Base-by-base conservation (phyloP, 805 yeast species). In the Cyberlindnera veronae region DNA sequence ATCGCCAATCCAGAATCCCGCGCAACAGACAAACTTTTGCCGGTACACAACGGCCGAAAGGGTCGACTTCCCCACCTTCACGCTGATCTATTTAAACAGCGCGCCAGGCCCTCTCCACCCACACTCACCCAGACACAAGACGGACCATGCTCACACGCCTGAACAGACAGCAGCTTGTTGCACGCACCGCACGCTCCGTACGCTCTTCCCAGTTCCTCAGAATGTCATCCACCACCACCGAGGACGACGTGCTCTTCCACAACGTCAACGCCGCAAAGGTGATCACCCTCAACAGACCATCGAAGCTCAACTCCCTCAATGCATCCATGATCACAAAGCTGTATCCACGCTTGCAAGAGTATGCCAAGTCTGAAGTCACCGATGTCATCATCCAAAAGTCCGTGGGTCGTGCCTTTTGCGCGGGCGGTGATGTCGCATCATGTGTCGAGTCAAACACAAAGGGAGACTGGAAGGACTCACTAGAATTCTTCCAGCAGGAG, bases 361-460 rank as follows among this genome's bases (percentile, higher is more conserved):
- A 81, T 64, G 69, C 86, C 37, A 84, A 84, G 57, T 77, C 88
- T 15, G 72, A 71, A 33, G 66, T 76, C 15, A 79, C 82, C 42
- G 77, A 81, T 47, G 57, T 86, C 41, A 66, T 91, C 28, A 69
- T 93, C 32, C 67, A 91, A 46, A 80, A 78, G 41, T 82, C 91
- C 23, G 64, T 62, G 8, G 75, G 73, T 21, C 68, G 68, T 38
- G 58, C 95, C 2, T 79, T 91, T 45, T 88, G 97, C 63, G 95
- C 98, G 23, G 99, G 99, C 35, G 99, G 98, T 21, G 99, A 91
- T 61, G 95, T 91, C 32, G 81, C 91, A 29, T 77, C 76, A 36
- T 80, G 89, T 54, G 95, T 91, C 18, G 69, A 69, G 38, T 67
- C 68, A 46, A 84, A 84, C 53, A 51, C 70, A 27, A 51, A 61